Evolutionary conservation across 2,329 filamentous ascomycete species (phyloP).

Genomic region (Alternaria viburni): DNA sequence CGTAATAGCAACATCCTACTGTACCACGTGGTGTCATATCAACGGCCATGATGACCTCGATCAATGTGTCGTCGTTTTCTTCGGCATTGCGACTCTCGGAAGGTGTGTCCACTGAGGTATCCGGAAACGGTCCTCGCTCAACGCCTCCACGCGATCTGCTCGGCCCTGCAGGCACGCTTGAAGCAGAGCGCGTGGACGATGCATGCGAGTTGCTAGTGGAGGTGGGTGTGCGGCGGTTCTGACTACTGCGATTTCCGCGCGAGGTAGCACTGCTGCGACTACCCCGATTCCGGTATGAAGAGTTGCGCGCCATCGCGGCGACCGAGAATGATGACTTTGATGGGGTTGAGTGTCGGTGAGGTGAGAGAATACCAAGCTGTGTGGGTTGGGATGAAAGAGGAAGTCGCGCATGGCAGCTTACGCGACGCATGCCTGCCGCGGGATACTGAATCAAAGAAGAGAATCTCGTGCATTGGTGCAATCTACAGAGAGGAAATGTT

Average conservation of each 20-base stretch:
- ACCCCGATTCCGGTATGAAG: constrained; percentile 13
- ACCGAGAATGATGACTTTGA: neutral
- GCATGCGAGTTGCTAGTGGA: constrained; percentile 10
- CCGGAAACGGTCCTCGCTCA: neutral
- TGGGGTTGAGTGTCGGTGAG: neutral
- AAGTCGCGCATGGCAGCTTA: constrained; percentile 18
- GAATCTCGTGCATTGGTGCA: constrained; percentile 10
- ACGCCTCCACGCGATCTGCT: neutral
- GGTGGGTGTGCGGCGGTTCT: constrained; percentile 5
- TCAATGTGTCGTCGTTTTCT: constrained; percentile 61
- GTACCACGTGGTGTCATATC: constrained; percentile 73
- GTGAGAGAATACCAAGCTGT: neutral
- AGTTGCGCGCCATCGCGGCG: constrained; percentile 18
- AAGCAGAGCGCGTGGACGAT: constrained; percentile 16
- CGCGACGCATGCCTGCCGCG: constrained; percentile 22
- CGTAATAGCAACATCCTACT: constrained; percentile 85
- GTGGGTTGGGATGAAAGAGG: constrained; percentile 7
- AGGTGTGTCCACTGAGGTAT: neutral
- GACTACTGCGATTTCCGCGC: constrained; percentile 11
- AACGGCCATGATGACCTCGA: constrained; percentile 80
- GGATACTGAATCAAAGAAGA: constrained; percentile 2
- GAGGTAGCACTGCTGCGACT: constrained; percentile 16
- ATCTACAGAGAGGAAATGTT: constrained; percentile 8
- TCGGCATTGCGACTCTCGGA: constrained; percentile 20
- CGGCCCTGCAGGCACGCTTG: constrained; percentile 4